Percentiles rank a stretch among this genome's conserved stretches.
phyloP scores from a whole-genome alignment of 176 grass and related monocot species.

The Alloteropsis semialata region DNA sequence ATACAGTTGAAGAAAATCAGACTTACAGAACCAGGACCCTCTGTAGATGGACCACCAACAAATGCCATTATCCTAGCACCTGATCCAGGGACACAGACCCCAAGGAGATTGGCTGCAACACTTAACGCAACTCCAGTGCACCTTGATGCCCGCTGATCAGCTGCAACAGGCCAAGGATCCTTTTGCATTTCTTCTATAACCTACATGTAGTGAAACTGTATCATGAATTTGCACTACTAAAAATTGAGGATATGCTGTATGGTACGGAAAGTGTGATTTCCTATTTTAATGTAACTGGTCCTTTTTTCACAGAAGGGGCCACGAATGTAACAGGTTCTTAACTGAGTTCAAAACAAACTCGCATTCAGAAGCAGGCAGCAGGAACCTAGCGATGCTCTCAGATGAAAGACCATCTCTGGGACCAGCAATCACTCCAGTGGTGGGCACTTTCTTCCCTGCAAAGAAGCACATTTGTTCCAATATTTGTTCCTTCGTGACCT shows the following conservation, averaged over 20 bases:
- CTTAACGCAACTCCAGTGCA: constrained; percentile 82
- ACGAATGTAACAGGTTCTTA: constrained; percentile 28
- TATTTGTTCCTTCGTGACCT: constrained; percentile 87
- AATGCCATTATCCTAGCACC: constrained; percentile 98
- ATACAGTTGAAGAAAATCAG: constrained; percentile 4
- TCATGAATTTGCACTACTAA: background rate
- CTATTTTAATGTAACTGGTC: background rate
- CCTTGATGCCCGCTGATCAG: constrained; percentile 80
- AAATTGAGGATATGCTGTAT: background rate
- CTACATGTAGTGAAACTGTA: constrained; percentile 36
- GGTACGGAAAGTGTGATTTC: constrained; percentile 15
- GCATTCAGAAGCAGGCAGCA: constrained; percentile 82
- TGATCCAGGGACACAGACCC: constrained; percentile 92
- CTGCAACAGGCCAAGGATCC: constrained; percentile 84
- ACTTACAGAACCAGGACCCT: constrained; percentile 88
- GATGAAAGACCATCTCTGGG: constrained; percentile 80
- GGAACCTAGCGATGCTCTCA: constrained; percentile 87
- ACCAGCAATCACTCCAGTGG: constrained; percentile 75
- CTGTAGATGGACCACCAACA: constrained; percentile 88
- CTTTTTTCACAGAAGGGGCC: no score
- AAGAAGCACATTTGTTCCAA: constrained; percentile 97
- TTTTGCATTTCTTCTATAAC: constrained; percentile 91
- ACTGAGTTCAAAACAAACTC: constrained; percentile 94
- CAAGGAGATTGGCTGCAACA: constrained; percentile 77
- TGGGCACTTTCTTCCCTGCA: constrained; percentile 63